A percentile compares a stretch with the other conserved stretches of the same genome.
These are phyloP conservation scores for Raffaelea ambrosiae DNA, from an alignment of 2,329 filamentous ascomycete genomes.

Conservation along the genomic window DNA sequence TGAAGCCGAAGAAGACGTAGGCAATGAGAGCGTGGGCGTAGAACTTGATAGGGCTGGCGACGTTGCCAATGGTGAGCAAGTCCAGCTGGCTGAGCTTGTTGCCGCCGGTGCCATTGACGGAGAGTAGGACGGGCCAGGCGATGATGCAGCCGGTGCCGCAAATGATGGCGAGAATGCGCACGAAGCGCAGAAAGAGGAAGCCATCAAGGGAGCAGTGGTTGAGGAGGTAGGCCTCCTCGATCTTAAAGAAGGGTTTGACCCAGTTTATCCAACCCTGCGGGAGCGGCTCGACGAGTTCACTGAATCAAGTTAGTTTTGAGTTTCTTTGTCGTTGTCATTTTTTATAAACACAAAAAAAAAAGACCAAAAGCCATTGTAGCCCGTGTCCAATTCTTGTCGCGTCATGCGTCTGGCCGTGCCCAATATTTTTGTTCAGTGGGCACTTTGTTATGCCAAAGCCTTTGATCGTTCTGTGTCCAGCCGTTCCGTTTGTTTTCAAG, in stretches of 20 bases:
- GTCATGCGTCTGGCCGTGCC: too few species aligned
- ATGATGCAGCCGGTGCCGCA: slow-evolving; percentile 73
- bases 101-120: slow-evolving; percentile 76
- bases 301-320: not conserved
- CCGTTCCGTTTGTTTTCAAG: too few species aligned
- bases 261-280: slow-evolving; percentile 53
- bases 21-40: slow-evolving; percentile 77
- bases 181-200: slow-evolving; percentile 79
- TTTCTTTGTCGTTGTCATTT: too few species aligned
- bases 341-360: too few species aligned
- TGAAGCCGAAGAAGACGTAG: slow-evolving; percentile 78
- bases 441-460: too few species aligned
- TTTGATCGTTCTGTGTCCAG: too few species aligned
- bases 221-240: slow-evolving; percentile 68
- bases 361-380: too few species aligned
- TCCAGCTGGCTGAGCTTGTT: slow-evolving; percentile 57
- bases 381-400: too few species aligned
- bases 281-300: slow-evolving; percentile 21
- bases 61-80: slow-evolving; percentile 46
- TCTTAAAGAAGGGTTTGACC: slow-evolving; percentile 52
- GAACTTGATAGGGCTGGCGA: slow-evolving; percentile 53
- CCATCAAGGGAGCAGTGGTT: slow-evolving; percentile 84
- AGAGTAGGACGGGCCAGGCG: slow-evolving; percentile 78
- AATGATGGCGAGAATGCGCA: slow-evolving; percentile 68
- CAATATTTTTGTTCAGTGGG: too few species aligned